phyloP scores from a whole-genome alignment of 2,329 filamentous ascomycete genomes.

The Basipetospora chlamydospora region DNA sequence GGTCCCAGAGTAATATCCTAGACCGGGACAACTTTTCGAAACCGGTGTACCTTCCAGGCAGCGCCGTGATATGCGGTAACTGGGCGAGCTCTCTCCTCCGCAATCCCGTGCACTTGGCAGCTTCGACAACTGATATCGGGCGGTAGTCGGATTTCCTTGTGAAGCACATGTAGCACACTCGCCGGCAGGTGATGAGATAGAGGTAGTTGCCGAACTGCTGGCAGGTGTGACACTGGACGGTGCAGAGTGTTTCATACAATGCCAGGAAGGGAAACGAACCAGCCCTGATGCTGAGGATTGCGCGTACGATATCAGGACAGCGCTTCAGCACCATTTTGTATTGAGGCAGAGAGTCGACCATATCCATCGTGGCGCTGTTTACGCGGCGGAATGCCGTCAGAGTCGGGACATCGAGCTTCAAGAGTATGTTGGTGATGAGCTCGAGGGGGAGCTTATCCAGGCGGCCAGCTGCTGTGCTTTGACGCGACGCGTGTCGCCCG shows the following conservation, averaged over 20 bases:
- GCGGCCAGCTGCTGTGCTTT: constrained; percentile 9
- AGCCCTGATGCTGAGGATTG: constrained; percentile 19
- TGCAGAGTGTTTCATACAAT: constrained; percentile 18
- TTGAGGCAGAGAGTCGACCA: constrained; percentile 21
- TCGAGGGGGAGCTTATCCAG: constrained; percentile 17
- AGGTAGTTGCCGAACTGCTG: constrained; percentile 21
- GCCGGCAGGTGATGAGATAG: constrained; percentile 22
- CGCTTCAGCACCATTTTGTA: constrained; percentile 18
- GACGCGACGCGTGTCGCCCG: constrained; percentile 8
- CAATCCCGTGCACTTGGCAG: too few species aligned
- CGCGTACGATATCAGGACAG: constrained; percentile 17
- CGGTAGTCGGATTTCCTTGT: too few species aligned
- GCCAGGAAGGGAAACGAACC: constrained; percentile 14
- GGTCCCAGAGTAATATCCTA: too few species aligned
- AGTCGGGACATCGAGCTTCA: constrained; percentile 16
- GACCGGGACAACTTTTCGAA: too few species aligned
- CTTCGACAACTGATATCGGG: too few species aligned
- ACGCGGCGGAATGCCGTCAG: constrained; percentile 20
- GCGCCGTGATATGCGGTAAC: too few species aligned
- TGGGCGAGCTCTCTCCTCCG: too few species aligned
- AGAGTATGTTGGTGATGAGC: constrained; percentile 14
- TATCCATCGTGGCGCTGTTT: constrained; percentile 16
- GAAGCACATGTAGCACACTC: constrained; percentile 18
- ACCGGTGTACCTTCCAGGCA: too few species aligned
- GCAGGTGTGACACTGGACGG: constrained; percentile 18